Evolutionary conservation across 345 rosid genomes (phyloP).

Genomic region (Fremontodendron californicum): DNA sequence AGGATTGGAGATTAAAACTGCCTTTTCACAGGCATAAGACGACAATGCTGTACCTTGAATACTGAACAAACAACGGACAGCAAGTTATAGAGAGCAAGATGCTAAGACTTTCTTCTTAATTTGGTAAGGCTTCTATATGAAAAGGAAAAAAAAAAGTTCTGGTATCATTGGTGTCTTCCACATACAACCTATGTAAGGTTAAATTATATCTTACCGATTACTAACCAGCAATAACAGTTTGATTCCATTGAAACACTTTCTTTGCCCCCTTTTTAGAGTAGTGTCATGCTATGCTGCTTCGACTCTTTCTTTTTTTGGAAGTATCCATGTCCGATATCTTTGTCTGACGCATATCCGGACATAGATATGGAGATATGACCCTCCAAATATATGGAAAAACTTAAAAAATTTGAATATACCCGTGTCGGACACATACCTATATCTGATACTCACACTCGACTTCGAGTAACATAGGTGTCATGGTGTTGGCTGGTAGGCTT

Average conservation of each 20-base stretch:
- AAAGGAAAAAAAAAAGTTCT: not conserved
- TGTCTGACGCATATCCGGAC: no score
- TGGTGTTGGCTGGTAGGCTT: not conserved
- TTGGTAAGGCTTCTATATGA: not conserved
- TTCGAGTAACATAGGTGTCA: no score
- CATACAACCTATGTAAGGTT: not conserved
- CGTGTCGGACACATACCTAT: no score
- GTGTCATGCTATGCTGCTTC: no score
- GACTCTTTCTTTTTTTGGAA: no score
- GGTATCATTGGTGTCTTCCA: not conserved
- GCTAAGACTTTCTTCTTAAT: not conserved
- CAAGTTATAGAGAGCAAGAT: not conserved
- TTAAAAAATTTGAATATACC: no score
- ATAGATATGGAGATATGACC: no score
- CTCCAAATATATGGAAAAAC: no score
- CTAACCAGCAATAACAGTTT: not conserved
- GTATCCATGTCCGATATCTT: no score
- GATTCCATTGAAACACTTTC: not conserved
- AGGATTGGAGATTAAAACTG: conserved; percentile 65
- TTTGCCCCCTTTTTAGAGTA: not conserved
- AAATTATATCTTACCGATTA: not conserved
- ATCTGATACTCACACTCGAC: no score
- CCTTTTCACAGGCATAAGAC: conserved; percentile 46
- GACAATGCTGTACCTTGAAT: conserved; percentile 60
- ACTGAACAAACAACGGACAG: conserved; percentile 19